Conservation (phyloP, 768 basidiomycete species). For the Harrya chromipes region DNA sequence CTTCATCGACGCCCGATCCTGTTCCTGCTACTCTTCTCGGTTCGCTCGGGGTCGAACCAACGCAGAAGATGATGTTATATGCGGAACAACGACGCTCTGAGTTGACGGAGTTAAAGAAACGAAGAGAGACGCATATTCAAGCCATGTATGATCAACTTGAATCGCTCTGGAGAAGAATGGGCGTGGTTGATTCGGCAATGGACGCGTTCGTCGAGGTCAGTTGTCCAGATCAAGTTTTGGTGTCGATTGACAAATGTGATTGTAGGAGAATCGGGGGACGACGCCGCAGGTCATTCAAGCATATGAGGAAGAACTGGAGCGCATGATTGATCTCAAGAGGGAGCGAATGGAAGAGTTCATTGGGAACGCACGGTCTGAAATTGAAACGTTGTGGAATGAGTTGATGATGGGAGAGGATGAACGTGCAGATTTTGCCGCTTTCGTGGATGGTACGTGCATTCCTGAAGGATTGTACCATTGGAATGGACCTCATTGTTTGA, state of each 20-base stretch:
- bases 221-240: neutral
- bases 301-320: conserved; percentile 86
- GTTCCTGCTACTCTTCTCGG: conserved; percentile 21
- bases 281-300: conserved; percentile 72
- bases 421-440: conserved; percentile 74
- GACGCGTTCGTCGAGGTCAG: conserved; percentile 85
- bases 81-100: conserved; percentile 53
- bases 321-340: conserved; percentile 86
- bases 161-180: conserved; percentile 84
- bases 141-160: conserved; percentile 93
- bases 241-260: neutral
- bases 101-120: conserved; percentile 69
- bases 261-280: conserved; percentile 62
- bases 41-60: conserved; percentile 66
- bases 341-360: conserved; percentile 88
- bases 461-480: neutral
- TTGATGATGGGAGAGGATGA: conserved; percentile 85
- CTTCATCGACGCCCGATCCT: conserved; percentile 24
- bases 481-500: neutral
- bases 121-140: conserved; percentile 83
- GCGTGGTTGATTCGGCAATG: conserved; percentile 75
- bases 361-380: conserved; percentile 75
- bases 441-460: conserved; percentile 66
- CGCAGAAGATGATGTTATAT: conserved; percentile 70
- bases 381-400: conserved; percentile 78